Evolutionary conservation across 2,329 filamentous ascomycete species (phyloP), one percentile per base, ranked within the genome.

Genomic region (Metarhizium robertsii): DNA sequence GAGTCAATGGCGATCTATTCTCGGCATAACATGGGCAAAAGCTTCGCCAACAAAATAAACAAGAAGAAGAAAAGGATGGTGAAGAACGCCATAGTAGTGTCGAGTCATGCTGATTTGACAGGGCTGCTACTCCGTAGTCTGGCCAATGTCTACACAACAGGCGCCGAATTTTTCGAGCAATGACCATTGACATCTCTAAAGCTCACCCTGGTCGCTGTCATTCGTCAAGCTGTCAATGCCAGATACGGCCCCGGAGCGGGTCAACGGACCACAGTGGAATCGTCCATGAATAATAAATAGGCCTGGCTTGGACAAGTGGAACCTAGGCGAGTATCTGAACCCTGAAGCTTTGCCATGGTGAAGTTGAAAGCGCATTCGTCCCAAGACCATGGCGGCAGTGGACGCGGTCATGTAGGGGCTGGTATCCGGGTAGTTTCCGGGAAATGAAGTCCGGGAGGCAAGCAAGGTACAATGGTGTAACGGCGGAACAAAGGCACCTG

Each of bases 361-460:
- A 45, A 45, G 42, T 11, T 20, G 3, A 40, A 16, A 16, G 38
- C 13, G n/a, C 18, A 18, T 20, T 20, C 6, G 18, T 48, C 30
- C 45, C 45, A 30, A 48, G 25, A 11, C 6, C 45, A 4, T 30
- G 45, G 45, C 14, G 30, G 20, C 36, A 30, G 11, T 42, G 32
- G 50, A 43, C 34, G 18, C 18, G 2, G 36, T 5, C 50, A 30
- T 43, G 50, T 36, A 25, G 36, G 13, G 36, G n/a, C 29, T 43
- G 20, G 50, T 38, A 14, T 55, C 55, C 48, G 55, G 52, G 46
- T 46, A 49, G 55, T 53, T 57, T 25, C 55, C 55, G 52, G 55
- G 55, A 54, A 53, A 57, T 55, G 53, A 57, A 42, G 53, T 5
- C 38, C 16, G 6, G 30, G 30, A 20, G 38, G 13, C 8, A 36